Conservation (phyloP, 2,329 filamentous ascomycete species). For the Zarea fungicola region DNA sequence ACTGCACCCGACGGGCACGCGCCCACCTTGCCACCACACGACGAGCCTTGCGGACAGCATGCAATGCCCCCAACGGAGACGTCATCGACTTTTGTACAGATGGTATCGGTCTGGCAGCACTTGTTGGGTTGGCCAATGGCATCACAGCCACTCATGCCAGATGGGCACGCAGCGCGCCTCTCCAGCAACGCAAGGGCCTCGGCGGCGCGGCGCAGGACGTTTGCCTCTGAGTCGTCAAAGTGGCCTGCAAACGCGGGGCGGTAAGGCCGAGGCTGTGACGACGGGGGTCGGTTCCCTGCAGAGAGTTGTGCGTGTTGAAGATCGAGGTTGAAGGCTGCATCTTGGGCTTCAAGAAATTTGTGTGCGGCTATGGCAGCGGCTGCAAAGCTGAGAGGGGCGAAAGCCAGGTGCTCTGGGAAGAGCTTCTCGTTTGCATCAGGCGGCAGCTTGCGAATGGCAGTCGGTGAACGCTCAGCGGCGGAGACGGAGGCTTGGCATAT, state of each 20-base stretch:
- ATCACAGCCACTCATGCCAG: slow-evolving; percentile 59
- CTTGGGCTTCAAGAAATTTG: slow-evolving; percentile 24
- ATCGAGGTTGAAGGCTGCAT: slow-evolving; percentile 15
- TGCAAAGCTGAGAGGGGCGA: slow-evolving; percentile 28
- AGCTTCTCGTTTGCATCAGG: slow-evolving; percentile 69
- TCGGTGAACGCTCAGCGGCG: slow-evolving; percentile 39
- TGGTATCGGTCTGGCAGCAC: slow-evolving; percentile 64
- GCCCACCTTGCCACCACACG: slow-evolving; percentile 58
- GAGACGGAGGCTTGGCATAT: slow-evolving; percentile 30
- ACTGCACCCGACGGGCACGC: slow-evolving; percentile 58
- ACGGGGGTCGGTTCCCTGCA: no score
- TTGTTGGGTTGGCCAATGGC: slow-evolving; percentile 62
- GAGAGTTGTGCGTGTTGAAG: no score
- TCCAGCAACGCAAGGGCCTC: slow-evolving; percentile 44
- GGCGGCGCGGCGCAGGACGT: slow-evolving; percentile 38
- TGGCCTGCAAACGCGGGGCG: slow-evolving; percentile 50
- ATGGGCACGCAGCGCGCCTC: slow-evolving; percentile 59
- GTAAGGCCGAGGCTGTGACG: slow-evolving; percentile 29
- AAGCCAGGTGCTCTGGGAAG: slow-evolving; percentile 59
- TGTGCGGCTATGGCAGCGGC: slow-evolving; percentile 28
- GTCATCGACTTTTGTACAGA: slow-evolving; percentile 60
- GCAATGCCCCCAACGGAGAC: slow-evolving; percentile 63
- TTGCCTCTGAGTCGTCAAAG: slow-evolving; percentile 22
- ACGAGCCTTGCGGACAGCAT: slow-evolving; percentile 64
- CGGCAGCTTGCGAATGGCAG: slow-evolving; percentile 67